Base-by-base conservation (phyloP, 371 early-diverging fungal genomes). In the Zychaea mexicana region DNA sequence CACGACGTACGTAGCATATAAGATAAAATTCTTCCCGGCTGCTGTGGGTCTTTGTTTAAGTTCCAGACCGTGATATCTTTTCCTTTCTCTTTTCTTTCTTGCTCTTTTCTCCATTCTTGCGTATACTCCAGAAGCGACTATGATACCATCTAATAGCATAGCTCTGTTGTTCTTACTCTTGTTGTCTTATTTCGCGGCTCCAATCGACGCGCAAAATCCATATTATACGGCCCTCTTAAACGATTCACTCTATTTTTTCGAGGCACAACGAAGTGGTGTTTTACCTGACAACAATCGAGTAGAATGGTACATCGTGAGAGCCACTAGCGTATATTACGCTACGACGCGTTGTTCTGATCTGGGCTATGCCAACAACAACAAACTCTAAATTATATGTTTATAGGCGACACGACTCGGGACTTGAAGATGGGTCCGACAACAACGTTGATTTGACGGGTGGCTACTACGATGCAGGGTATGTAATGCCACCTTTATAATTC, bases 211-310 rank as follows among this genome's bases (percentile, higher is more conserved):
- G 13, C 42, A 42, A 42, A 72, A 72, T 52, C 62, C 65, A 0
- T 52, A 72, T 45, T 72, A 72, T 56, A 33, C 42, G 12, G 59
- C 65, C 0, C 54, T 85, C 12, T 67, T 85, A 24, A 71, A 77
- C 54, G 67, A 85, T 52, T 74, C 79, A 0, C 64, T 85, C 26
- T 68, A 72, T 64, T 86, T 83, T 62, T 86, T 81, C 49, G 86
- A 86, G 61, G 86, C 86, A 2, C 84, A 84, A 55, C 66, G 84
- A 22, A 75, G 82, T 57, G 86, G 86, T 36, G 73, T 69, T 15
- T 69, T 85, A 21, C 78, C 83, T 5, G 12, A 73, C 10, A 64
- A 77, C 52, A 81, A 79, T 33, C 76, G 84, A 60, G 73, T 83
- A 17, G 60, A 69, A 22, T 85, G 86, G 84, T 73, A 61, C n/a